These are phyloP conservation scores for Aspergillus sclerotiicarbonarius DNA, from an alignment of 495 filamentous ascomycete species.

Conservation along the genomic window DNA sequence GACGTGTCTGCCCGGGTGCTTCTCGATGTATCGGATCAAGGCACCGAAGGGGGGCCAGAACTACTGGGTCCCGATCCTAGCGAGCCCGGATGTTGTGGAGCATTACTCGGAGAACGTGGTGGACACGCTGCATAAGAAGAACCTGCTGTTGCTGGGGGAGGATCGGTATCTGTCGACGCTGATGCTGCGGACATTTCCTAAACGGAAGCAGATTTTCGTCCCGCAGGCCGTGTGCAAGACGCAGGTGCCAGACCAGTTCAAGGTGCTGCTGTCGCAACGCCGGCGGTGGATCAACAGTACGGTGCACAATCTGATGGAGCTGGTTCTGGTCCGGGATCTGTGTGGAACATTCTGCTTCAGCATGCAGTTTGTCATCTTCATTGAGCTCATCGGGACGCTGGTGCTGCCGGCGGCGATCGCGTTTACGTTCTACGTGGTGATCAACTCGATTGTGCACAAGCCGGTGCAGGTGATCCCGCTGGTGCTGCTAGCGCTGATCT, in stretches of 20 bases:
- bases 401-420: conserved; percentile 94
- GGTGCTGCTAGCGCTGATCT: conserved; percentile 84
- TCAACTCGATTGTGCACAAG: conserved; percentile 77
- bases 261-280: conserved; percentile 87
- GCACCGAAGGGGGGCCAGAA: conserved; percentile 97
- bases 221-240: conserved; percentile 99
- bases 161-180: conserved; percentile 96
- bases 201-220: conserved; percentile 98
- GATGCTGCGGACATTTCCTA: conserved; percentile 98
- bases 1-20: conserved; percentile 97
- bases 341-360: conserved; percentile 99
- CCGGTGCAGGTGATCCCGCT: conserved; percentile 93
- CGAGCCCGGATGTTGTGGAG: conserved; percentile 97
- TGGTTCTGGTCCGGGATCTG: conserved; percentile 91
- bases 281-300: conserved; percentile 99
- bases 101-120: conserved; percentile 99
- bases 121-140: conserved; percentile 99
- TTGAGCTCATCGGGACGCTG: conserved; percentile 91
- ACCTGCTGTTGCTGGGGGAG: conserved; percentile 89
- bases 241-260: conserved; percentile 89
- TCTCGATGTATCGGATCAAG: conserved; percentile 99
- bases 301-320: conserved; percentile 97
- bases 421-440: conserved; percentile 93
- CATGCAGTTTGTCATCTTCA: conserved; percentile 98
- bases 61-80: conserved; percentile 98